Conservation (phyloP, 2,329 filamentous ascomycete species). For the Chaetoscypha palmicola region DNA sequence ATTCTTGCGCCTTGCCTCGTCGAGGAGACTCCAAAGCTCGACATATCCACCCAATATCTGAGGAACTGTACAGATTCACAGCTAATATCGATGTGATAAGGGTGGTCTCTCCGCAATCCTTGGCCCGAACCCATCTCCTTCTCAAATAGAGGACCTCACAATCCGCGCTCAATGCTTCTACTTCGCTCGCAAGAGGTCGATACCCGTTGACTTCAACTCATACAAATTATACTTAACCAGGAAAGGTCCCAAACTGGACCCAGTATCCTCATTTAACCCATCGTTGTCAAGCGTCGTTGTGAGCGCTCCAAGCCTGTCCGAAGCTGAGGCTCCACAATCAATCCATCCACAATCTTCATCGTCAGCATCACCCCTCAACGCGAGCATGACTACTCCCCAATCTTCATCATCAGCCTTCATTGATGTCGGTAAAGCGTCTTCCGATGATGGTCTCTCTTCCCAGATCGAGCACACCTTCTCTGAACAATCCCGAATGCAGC, state of each 20-base stretch:
- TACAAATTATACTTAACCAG: conserved; percentile 57
- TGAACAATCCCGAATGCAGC: no score
- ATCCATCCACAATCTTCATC: conserved; percentile 5
- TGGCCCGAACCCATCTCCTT: conserved; percentile 46
- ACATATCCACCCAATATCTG: neutral
- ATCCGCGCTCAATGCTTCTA: conserved; percentile 65
- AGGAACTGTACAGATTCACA: neutral
- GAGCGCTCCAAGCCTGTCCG: neutral
- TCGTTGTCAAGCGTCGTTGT: neutral
- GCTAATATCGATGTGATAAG: conserved; percentile 27
- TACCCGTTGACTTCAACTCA: conserved; percentile 54
- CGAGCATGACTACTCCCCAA: neutral
- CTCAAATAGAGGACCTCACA: conserved; percentile 50
- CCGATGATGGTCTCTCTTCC: no score
- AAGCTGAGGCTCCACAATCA: neutral
- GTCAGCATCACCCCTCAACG: conserved; percentile 4
- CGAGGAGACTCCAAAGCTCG: neutral
- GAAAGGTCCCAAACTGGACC: conserved; percentile 7
- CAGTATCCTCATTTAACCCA: neutral
- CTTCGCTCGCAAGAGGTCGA: conserved; percentile 42
- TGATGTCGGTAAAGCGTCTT: neutral
- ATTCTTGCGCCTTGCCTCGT: neutral
- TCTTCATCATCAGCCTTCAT: conserved; percentile 4
- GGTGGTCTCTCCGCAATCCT: conserved; percentile 59
- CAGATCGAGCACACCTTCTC: neutral